Conservation (phyloP, 2,329 filamentous ascomycete species). For the Aspergillus sp. region DNA sequence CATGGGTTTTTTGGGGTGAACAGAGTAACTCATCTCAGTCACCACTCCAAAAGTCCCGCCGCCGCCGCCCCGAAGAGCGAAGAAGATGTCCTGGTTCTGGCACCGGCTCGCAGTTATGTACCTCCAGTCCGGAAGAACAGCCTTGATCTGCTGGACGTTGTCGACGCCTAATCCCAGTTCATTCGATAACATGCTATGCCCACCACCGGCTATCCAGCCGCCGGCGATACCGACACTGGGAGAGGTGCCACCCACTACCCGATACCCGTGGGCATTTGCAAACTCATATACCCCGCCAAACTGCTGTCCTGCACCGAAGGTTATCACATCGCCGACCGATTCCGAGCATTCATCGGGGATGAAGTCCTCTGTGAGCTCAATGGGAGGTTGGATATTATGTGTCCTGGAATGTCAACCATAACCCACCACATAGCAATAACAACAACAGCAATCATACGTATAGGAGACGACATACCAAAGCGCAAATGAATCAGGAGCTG, state of each 20-base stretch:
- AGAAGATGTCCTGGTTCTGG: conserved; percentile 21
- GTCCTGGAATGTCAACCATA: neutral
- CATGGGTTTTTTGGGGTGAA: conserved; percentile 17
- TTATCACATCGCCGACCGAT: conserved; percentile 4
- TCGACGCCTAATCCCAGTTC: conserved; percentile 14
- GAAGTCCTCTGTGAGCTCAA: neutral
- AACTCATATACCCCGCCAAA: conserved; percentile 11
- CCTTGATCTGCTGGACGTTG: conserved; percentile 18
- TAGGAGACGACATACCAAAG: conserved; percentile 1
- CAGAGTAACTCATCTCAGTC: conserved; percentile 18
- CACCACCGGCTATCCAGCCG: conserved; percentile 11
- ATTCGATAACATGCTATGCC: conserved; percentile 12
- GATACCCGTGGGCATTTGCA: conserved; percentile 6
- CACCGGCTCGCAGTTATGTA: conserved; percentile 18
- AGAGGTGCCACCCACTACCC: conserved; percentile 8
- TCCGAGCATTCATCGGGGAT: conserved; percentile 4
- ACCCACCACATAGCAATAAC: too few relatives aligned
- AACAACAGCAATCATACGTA: neutral
- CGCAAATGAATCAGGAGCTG: conserved; percentile 7
- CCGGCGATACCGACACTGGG: conserved; percentile 9
- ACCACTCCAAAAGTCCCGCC: conserved; percentile 19
- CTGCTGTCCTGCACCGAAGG: conserved; percentile 11
- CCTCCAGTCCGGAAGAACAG: conserved; percentile 16
- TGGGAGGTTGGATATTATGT: conserved; percentile 11
- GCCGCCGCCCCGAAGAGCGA: conserved; percentile 19